These are phyloP conservation scores for Exophiala sideris DNA, from an alignment of 2,329 filamentous ascomycete species.

Conservation along the genomic window DNA sequence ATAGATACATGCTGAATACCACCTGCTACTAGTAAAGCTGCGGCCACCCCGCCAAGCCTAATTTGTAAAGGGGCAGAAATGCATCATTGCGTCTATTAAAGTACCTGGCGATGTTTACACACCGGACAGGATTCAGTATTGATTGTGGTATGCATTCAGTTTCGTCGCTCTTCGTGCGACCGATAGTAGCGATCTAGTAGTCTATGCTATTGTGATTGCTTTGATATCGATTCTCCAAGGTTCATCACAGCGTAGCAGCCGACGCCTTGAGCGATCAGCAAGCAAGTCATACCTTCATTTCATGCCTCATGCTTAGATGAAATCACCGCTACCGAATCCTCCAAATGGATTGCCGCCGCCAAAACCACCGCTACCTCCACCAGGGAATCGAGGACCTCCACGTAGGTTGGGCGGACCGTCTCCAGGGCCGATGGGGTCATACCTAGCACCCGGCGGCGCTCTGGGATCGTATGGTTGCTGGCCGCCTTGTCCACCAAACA, in stretches of 20 bases:
- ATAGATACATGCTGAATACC: slow-evolving; percentile 7
- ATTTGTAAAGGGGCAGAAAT: background rate
- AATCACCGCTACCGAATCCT: slow-evolving; percentile 59
- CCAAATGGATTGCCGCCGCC: slow-evolving; percentile 53
- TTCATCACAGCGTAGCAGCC: background rate
- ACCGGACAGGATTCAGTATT: too few species aligned
- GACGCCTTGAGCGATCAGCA: background rate
- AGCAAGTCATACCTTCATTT: background rate
- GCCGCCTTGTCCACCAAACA: slow-evolving; percentile 65
- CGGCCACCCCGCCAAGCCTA: background rate
- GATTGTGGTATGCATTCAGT: too few species aligned
- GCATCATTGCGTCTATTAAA: too few species aligned
- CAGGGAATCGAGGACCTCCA: slow-evolving; percentile 44
- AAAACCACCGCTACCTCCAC: slow-evolving; percentile 44
- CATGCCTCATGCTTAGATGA: slow-evolving; percentile 39
- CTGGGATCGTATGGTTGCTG: slow-evolving; percentile 62
- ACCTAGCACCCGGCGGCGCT: slow-evolving; percentile 83
- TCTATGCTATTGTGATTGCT: too few species aligned
- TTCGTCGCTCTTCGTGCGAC: too few species aligned
- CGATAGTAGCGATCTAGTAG: too few species aligned
- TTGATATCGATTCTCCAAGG: background rate
- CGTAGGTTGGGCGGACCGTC: slow-evolving; percentile 51
- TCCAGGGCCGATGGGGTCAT: slow-evolving; percentile 79
- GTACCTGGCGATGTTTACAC: too few species aligned
- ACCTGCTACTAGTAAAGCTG: background rate